A percentile compares a stretch with the other conserved stretches of the same genome.
These are phyloP conservation scores for Glycyrrhiza uralensis DNA, from an alignment of 306 rosid species.

Conservation along the genomic window DNA sequence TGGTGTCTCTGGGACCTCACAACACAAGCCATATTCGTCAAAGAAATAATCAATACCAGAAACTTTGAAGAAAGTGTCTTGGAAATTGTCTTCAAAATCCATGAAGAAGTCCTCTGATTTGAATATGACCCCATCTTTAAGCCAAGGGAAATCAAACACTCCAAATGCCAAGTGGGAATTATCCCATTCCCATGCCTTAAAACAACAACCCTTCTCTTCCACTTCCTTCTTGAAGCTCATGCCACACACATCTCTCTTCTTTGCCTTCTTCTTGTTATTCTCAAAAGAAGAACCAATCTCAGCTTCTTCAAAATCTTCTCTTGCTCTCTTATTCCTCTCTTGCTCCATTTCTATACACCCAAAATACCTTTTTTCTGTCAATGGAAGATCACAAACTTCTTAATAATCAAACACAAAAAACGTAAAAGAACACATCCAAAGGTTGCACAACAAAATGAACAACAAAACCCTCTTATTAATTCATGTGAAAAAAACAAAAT, in stretches of 20 bases:
- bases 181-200: conserved; percentile 15
- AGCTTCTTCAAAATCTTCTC: conserved; percentile 39
- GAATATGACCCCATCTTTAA: conserved; percentile 68
- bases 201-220: conserved; percentile 27
- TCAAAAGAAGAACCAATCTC: conserved; percentile 15
- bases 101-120: conserved; percentile 47
- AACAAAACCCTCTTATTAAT: neutral
- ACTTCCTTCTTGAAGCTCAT: conserved; percentile 14
- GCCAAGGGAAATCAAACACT: conserved; percentile 94
- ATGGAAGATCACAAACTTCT: neutral
- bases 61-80: conserved; percentile 15
- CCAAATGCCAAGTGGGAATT: conserved; percentile 37
- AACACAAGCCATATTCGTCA: conserved; percentile 33
- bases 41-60: conserved; percentile 36
- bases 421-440: neutral
- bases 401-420: neutral
- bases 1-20: conserved; percentile 31
- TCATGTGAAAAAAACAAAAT: neutral
- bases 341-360: conserved; percentile 39
- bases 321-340: conserved; percentile 43
- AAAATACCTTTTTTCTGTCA: conserved; percentile 20
- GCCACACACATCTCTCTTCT: conserved; percentile 40
- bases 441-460: neutral
- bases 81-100: conserved; percentile 60
- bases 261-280: conserved; percentile 18